Conservation (phyloP, 768 basidiomycete species). For the Termitomyces sp. region DNA sequence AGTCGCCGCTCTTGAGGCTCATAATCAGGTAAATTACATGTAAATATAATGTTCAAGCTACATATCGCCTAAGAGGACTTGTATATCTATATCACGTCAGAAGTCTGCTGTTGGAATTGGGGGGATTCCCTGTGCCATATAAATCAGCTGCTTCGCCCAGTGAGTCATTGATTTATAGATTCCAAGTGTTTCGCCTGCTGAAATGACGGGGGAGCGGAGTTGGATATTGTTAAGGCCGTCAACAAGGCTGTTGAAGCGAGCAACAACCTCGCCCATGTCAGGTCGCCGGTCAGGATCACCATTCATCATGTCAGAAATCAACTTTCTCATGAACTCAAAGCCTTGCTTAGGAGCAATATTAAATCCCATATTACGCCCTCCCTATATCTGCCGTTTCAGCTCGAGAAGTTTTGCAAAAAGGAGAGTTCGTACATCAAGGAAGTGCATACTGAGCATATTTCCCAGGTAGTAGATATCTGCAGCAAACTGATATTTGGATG, state of each 20-base stretch:
- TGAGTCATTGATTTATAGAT: not conserved
- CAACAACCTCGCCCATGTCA: slow-evolving; percentile 2
- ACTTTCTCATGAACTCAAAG: slow-evolving; percentile 7
- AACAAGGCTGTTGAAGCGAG: slow-evolving; percentile 2
- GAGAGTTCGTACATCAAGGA: slow-evolving; percentile 1
- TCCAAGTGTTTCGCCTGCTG: not conserved
- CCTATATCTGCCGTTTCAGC: not conserved
- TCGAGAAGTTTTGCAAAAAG: not conserved
- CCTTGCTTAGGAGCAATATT: slow-evolving; percentile 3
- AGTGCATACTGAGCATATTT: slow-evolving; percentile 1
- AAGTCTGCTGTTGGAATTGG: not conserved
- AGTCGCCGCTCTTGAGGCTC: not conserved
- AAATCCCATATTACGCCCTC: not conserved
- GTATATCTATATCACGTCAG: not conserved
- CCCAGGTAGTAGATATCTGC: slow-evolving; percentile 5
- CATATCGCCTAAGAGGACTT: too few relatives aligned
- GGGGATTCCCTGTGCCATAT: not conserved
- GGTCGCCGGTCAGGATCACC: slow-evolving; percentile 5
- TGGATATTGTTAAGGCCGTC: not conserved
- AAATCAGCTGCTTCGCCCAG: not conserved
- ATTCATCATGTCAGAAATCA: slow-evolving; percentile 2
- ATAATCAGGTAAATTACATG: not conserved
- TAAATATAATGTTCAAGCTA: not conserved
- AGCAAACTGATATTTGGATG: not conserved
- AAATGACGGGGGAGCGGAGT: not conserved